Conservation (phyloP, 78 protist genomes). For the Pelomyxa schiedti region DNA sequence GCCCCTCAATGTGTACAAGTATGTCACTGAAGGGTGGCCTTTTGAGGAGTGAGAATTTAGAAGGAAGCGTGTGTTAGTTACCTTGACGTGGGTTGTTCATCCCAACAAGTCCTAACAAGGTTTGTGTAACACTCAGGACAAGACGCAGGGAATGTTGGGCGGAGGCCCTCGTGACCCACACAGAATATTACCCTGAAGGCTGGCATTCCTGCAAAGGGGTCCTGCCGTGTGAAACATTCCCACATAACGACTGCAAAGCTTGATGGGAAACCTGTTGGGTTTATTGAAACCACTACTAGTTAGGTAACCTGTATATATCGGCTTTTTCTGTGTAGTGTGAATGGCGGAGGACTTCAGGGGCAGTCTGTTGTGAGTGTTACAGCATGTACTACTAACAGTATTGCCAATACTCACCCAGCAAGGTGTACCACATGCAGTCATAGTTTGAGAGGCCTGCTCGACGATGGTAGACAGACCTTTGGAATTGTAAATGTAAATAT, state of each 20-base stretch:
- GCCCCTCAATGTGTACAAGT: too few relatives aligned
- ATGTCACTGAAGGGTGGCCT: too few relatives aligned
- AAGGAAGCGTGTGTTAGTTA: too few relatives aligned
- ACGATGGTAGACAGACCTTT: slow-evolving; percentile 28
- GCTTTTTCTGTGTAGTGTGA: slow-evolving; percentile 53
- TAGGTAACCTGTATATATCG: slow-evolving; percentile 27
- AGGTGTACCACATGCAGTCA: slow-evolving; percentile 66
- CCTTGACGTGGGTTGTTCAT: too few relatives aligned
- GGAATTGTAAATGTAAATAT: too few relatives aligned
- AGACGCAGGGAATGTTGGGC: slow-evolving; percentile 34
- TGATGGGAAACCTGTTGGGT: background rate
- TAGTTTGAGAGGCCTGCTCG: slow-evolving; percentile 25
- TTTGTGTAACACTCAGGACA: slow-evolving; percentile 8
- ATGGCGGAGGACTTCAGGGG: slow-evolving; percentile 45
- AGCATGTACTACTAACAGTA: background rate
- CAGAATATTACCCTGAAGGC: slow-evolving; percentile 52
- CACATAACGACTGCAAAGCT: slow-evolving; percentile 24
- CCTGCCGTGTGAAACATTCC: slow-evolving; percentile 48
- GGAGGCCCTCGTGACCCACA: slow-evolving; percentile 39
- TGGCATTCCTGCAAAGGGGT: slow-evolving; percentile 50
- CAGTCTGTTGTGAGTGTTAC: background rate
- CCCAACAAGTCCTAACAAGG: slow-evolving; percentile 29
- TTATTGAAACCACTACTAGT: background rate
- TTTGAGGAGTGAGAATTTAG: too few relatives aligned
- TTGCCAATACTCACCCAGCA: slow-evolving; percentile 17